Percentiles rank a stretch among this genome's conserved stretches.
Evolutionary conservation across 169 alveolate species (phyloP).

Genomic region (Cryptosporidium viatorum): DNA sequence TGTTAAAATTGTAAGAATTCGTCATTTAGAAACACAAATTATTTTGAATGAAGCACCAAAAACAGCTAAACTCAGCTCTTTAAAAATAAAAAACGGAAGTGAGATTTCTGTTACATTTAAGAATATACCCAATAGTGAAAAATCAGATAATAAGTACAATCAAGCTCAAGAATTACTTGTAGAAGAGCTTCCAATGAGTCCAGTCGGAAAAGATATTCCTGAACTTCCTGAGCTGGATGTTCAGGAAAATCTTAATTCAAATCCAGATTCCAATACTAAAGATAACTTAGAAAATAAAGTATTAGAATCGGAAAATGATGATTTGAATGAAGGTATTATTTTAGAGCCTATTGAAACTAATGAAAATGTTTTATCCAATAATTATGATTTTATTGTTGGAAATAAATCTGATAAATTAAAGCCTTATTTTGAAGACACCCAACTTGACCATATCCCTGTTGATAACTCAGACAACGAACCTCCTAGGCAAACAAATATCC

Average conservation of each 20-base stretch:
- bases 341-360: neutral
- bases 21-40: slow-evolving; percentile 21
- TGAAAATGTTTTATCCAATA: neutral
- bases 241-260: neutral
- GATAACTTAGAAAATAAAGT: neutral
- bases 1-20: slow-evolving; percentile 10
- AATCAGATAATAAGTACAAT: neutral
- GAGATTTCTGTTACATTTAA: slow-evolving; percentile 34
- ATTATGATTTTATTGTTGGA: neutral
- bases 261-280: neutral
- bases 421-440: neutral
- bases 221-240: neutral
- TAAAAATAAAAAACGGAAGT: slow-evolving; percentile 38
- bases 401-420: neutral
- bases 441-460: neutral
- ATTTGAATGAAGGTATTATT: neutral
- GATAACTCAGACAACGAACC: neutral
- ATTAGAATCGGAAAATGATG: neutral
- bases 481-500: neutral
- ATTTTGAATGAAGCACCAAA: slow-evolving; percentile 20
- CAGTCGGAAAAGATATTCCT: neutral
- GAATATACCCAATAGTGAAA: neutral
- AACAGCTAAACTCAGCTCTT: neutral
- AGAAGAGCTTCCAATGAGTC: slow-evolving; percentile 26
- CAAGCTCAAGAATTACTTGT: neutral